These are phyloP conservation scores for Suillus americanus DNA, from an alignment of 768 basidiomycete species.

Conservation along the genomic window DNA sequence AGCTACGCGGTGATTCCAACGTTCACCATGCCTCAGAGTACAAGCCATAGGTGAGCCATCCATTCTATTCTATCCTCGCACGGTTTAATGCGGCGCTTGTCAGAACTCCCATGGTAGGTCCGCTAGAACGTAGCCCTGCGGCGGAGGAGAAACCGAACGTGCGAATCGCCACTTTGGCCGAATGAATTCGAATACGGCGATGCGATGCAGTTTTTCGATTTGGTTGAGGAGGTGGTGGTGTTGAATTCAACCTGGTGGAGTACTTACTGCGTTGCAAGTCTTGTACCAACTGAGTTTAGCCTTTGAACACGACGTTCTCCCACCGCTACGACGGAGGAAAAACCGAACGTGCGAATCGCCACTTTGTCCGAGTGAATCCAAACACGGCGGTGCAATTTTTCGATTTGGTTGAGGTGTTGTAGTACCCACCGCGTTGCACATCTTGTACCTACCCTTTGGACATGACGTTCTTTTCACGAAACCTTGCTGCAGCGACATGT, in stretches of 20 bases:
- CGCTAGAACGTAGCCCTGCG: background rate
- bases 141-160: background rate
- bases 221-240: background rate
- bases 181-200: background rate
- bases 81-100: background rate
- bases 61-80: background rate
- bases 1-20: background rate
- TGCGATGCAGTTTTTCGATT: background rate
- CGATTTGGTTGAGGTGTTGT: background rate
- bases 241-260: background rate
- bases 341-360: background rate
- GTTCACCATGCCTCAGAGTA: background rate
- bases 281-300: background rate
- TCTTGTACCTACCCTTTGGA: background rate
- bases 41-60: background rate
- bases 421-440: background rate
- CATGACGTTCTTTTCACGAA: background rate
- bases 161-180: background rate
- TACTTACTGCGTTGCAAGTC: background rate
- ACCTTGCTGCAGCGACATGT: too few relatives aligned
- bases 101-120: background rate
- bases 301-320: background rate
- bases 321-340: background rate
- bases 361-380: background rate
- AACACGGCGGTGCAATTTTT: background rate